These are phyloP conservation scores for Peronospora farinosa DNA, from an alignment of 352 stramenopile species.

Conservation along the genomic window DNA sequence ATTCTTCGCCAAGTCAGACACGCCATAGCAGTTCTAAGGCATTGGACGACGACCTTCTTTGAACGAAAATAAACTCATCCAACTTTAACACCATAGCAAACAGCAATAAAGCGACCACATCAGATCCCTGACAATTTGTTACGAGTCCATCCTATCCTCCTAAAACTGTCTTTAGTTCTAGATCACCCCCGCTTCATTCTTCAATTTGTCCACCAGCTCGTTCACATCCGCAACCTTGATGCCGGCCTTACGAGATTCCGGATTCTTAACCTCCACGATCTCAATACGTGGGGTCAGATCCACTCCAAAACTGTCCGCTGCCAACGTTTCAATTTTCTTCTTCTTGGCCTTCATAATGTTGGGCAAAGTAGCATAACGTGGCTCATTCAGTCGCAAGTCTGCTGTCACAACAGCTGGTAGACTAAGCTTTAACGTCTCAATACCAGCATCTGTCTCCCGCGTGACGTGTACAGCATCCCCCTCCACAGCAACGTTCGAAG, in stretches of 20 bases:
- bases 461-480: constrained; percentile 75
- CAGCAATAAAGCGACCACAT: no score
- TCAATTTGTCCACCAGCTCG: constrained; percentile 94
- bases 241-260: constrained; percentile 88
- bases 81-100: no score
- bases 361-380: constrained; percentile 97
- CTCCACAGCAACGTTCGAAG: constrained; percentile 83
- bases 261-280: constrained; percentile 88
- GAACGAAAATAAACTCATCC: no score
- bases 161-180: constrained; percentile 27
- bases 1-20: no score
- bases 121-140: no score
- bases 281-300: constrained; percentile 70
- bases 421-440: constrained; percentile 82
- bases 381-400: constrained; percentile 98
- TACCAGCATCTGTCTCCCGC: constrained; percentile 92
- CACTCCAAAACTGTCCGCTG: constrained; percentile 65
- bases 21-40: no score
- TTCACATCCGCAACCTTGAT: constrained; percentile 94
- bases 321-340: constrained; percentile 84
- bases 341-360: constrained; percentile 99
- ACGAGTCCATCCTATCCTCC: background rate
- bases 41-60: no score
- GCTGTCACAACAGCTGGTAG: constrained; percentile 96
- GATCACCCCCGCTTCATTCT: constrained; percentile 90